Evolutionary conservation across 2,329 filamentous ascomycete species (phyloP).

Genomic region (Fonsecaea multimorphosa): DNA sequence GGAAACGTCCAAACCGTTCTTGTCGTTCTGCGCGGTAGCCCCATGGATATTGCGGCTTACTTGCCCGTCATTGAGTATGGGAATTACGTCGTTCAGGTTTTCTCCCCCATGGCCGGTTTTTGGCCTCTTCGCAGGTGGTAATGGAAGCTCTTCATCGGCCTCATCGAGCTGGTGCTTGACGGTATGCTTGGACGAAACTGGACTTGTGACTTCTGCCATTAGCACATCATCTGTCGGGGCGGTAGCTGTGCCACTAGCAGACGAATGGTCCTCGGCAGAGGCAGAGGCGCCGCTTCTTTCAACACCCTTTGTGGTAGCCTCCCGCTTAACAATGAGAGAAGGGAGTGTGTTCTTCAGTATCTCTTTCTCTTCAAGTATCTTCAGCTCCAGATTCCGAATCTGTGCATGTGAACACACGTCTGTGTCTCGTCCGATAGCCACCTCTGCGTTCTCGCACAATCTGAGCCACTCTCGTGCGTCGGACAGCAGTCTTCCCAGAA

Average conservation of each 20-base stretch:
- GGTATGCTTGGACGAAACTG: not conserved
- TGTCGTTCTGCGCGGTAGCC: not conserved
- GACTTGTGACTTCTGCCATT: not conserved
- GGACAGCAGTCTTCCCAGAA: not conserved
- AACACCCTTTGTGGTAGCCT: not conserved
- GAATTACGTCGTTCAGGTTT: not conserved
- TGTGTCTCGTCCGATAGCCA: not conserved
- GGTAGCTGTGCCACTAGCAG: not conserved
- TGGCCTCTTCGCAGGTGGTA: slow-evolving; percentile 12
- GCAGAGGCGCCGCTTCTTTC: not conserved
- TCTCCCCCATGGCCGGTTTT: slow-evolving; percentile 1
- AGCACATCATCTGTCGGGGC: not conserved
- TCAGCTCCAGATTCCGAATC: slow-evolving; percentile 1
- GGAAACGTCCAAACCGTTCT: not conserved
- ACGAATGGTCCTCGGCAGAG: not conserved
- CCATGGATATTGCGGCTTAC: not conserved
- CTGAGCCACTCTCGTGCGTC: slow-evolving; percentile 1
- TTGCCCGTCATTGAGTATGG: not conserved
- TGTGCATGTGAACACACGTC: not conserved
- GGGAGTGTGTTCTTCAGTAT: slow-evolving; percentile 1
- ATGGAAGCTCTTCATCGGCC: not conserved
- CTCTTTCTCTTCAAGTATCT: slow-evolving; percentile 9
- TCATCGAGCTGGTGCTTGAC: slow-evolving; percentile 1
- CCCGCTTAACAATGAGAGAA: not conserved
- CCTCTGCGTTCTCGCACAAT: not conserved